Conservation (phyloP, 2,329 filamentous ascomycete genomes). For the Alternaria infectoria region DNA sequence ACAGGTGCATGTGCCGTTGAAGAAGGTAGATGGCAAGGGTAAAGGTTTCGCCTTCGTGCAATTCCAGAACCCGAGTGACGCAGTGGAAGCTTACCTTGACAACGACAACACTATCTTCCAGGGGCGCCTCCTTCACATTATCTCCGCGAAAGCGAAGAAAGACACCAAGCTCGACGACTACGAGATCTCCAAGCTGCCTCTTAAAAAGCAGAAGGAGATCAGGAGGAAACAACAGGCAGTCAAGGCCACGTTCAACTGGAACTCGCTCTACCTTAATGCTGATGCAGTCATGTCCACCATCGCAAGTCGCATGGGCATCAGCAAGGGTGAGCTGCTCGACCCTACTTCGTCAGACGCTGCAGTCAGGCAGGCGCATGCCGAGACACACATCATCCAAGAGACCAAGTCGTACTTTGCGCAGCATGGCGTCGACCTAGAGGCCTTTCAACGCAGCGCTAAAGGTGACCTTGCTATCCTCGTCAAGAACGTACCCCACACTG, state of each 20-base stretch:
- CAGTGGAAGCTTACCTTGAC: conserved; percentile 77
- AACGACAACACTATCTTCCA: conserved; percentile 89
- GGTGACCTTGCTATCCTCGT: conserved; percentile 88
- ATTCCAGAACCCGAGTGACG: conserved; percentile 73
- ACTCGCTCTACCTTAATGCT: conserved; percentile 96
- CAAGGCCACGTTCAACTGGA: conserved; percentile 89
- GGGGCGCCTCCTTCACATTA: conserved; percentile 87
- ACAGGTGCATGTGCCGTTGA: conserved; percentile 85
- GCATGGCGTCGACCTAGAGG: conserved; percentile 88
- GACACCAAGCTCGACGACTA: conserved; percentile 85
- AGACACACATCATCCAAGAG: conserved; percentile 95
- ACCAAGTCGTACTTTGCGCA: conserved; percentile 89
- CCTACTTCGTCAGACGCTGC: conserved; percentile 95
- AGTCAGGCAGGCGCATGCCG: conserved; percentile 94
- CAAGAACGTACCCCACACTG: conserved; percentile 92
- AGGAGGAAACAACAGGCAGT: conserved; percentile 82
- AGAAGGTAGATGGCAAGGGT: conserved; percentile 70
- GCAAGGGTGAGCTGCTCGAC: conserved; percentile 90
- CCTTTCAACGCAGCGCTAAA: conserved; percentile 83
- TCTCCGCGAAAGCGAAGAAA: conserved; percentile 83
- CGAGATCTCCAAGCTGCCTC: conserved; percentile 84
- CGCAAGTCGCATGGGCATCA: conserved; percentile 82
- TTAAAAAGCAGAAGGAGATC: conserved; percentile 93
- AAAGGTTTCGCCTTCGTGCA: conserved; percentile 93
- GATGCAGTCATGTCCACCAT: conserved; percentile 93